Conservation (phyloP, 495 filamentous ascomycete genomes). For the Peziza echinospora region DNA sequence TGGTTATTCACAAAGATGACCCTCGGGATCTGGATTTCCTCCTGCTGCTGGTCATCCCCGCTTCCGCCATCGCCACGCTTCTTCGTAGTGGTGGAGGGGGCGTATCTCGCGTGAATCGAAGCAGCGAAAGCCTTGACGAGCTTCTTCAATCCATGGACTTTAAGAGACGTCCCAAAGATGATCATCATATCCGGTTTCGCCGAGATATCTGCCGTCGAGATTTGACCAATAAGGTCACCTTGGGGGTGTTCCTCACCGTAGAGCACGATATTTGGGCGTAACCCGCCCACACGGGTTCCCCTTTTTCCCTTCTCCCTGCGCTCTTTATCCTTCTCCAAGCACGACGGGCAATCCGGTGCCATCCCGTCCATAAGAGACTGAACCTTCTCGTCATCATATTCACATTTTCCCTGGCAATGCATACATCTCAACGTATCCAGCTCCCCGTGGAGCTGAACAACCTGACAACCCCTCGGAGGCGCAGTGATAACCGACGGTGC, state of each 20-base stretch:
- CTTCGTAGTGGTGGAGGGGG: background rate
- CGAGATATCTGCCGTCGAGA: constrained; percentile 40
- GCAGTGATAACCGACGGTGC: background rate
- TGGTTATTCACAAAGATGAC: constrained; percentile 50
- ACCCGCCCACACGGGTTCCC: constrained; percentile 36
- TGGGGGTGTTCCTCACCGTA: constrained; percentile 51
- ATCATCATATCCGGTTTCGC: constrained; percentile 40
- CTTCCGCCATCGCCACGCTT: background rate
- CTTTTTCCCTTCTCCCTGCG: constrained; percentile 40
- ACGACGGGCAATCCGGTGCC: constrained; percentile 41
- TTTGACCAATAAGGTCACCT: constrained; percentile 36
- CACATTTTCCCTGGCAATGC: constrained; percentile 33
- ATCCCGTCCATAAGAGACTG: constrained; percentile 27
- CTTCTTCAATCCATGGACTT: constrained; percentile 44
- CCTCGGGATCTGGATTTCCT: constrained; percentile 26
- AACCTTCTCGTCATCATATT: constrained; percentile 34
- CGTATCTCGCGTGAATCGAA: constrained; percentile 38
- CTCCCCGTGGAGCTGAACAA: constrained; percentile 45
- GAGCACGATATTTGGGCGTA: constrained; percentile 40
- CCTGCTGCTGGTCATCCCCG: background rate
- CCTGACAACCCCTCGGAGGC: constrained; percentile 26
- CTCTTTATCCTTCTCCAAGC: constrained; percentile 31
- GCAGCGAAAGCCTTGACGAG: constrained; percentile 50
- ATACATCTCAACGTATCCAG: constrained; percentile 38
- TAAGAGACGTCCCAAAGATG: constrained; percentile 45